Evolutionary conservation across 2,329 filamentous ascomycete genomes (phyloP), one percentile per base, ranked within the genome.

Genomic region (Beauveria bassiana): DNA sequence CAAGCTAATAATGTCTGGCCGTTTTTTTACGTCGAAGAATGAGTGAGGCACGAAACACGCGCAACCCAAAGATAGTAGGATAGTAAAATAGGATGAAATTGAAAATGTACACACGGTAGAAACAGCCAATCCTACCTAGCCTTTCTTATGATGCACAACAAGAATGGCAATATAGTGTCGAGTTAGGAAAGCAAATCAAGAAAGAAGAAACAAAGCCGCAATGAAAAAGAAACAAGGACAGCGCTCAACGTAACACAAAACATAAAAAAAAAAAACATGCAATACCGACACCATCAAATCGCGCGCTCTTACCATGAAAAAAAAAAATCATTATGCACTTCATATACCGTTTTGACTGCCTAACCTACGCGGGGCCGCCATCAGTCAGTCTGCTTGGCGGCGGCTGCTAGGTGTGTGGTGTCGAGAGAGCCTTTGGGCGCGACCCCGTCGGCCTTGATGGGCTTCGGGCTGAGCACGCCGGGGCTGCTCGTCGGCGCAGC

Each of bases 381-480:
- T 22, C 20, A 22, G 20, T 42, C 31, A 59, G 34, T 20, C 22
- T 42, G 34, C 14, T 28, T 28, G 45, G 40, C 49, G 52, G 26
- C 24, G 14, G 57, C 7, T 45, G 14, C 38, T 38, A n/a, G 50
- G n/a, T 31, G n/a, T 5, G n/a, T n/a, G 28, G 20, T 20, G 34
- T 52, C 28, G 54, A 71, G 68, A 56, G 68, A 56, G 73, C 56
- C 4, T 22, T 22, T 73, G 46, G 73, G 71, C 43, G 70, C 71
- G 61, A 67, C 7, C 52, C 40, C 28, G 12, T 70, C 67, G 64
- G 73, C 74, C 72, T 77, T 78, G 62, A 77, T 70, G 65, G 77
- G 77, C 67, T 73, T 75, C 66, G 77, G 76, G 67, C 73, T 75
- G 64, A 75, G 69, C 64, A 75, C 71, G 46, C 70, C 67, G 65